Base-by-base conservation (phyloP, 148 eudicot genomes). In the Dianthus caryophyllus region DNA sequence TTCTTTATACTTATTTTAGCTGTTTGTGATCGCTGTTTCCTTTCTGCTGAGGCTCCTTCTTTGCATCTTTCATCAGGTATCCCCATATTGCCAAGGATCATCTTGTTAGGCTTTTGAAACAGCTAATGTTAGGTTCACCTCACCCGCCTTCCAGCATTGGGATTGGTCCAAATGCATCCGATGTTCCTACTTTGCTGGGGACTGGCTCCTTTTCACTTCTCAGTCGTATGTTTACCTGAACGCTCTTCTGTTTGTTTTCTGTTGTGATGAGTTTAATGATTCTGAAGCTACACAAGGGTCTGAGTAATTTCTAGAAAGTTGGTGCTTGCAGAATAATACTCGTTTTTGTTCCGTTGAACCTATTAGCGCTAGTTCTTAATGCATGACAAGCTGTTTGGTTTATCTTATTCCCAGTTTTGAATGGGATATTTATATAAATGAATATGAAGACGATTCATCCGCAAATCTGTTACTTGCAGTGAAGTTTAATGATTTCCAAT, bases 181-280 rank as follows among this genome's bases (percentile, higher is more conserved):
- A 90, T 77, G 96, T 87, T 74, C 91, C 99, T 61, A 90, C 99
- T 54, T 79, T 95, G 76, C 82, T 95, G 70, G 97, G 99, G 71
- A 84, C 80, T 69, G 96, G 89, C 65, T 76, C 89, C 72, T 95
- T 90, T 78, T 86, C 99, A 54, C 88, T 95, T 79, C 84, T 95
- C 73, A 73, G 81, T 53, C 72, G 97, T 86, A 86, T 64, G 87
- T 72, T 66, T 68, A 56, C 64, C 70, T 46, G 70, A 39, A 68
- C 75, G 9, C 62, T 59, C 63, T 58, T 29, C 56, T 53, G 26
- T 27, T n/a, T 24, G 43, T 54, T 15, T 7, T 61, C 49, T 2
- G 33, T 71, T 53, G 20, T 50, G 21, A n/a, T 9, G 13, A 38
- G 39, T 20, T 44, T 9, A 11, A 26, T 61, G 43, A 6, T 46